A percentile compares a stretch with the other conserved stretches of the same genome.
Evolutionary conservation across 1,284 basidiomycete genomes (phyloP).

Genomic region (Ustilago lituana): DNA sequence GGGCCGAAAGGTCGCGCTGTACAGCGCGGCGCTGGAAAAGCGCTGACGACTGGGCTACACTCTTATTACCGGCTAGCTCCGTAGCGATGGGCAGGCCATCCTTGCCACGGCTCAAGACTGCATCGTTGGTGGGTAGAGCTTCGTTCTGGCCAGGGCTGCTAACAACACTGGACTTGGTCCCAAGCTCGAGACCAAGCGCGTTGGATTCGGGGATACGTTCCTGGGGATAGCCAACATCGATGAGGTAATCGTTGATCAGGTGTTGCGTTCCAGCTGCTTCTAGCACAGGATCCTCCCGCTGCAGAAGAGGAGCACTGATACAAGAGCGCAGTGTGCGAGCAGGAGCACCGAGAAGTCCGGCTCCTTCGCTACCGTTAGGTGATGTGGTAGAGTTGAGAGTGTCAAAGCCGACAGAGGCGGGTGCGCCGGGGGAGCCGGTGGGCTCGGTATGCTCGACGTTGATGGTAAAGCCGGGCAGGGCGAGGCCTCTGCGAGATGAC

Average conservation of each 20-base stretch:
- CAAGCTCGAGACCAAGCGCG: constrained; percentile 31
- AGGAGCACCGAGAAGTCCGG: constrained; percentile 20
- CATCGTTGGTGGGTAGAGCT: background rate
- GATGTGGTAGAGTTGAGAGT: constrained; percentile 14
- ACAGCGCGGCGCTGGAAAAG: constrained; percentile 53
- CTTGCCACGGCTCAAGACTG: constrained; percentile 4
- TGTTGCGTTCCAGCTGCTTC: constrained; percentile 25
- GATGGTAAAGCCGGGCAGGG: constrained; percentile 27
- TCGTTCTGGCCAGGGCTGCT: constrained; percentile 14
- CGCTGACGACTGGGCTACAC: constrained; percentile 33
- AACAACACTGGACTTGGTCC: constrained; percentile 7
- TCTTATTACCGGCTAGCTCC: constrained; percentile 17
- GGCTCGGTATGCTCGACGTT: constrained; percentile 23
- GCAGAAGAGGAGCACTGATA: constrained; percentile 47
- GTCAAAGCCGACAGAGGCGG: constrained; percentile 9
- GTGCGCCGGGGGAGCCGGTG: constrained; percentile 27
- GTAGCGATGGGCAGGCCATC: constrained; percentile 4
- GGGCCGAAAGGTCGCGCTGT: constrained; percentile 44
- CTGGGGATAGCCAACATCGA: constrained; percentile 41
- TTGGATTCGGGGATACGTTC: constrained; percentile 31
- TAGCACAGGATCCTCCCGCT: constrained; percentile 33
- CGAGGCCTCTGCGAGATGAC: constrained; percentile 14
- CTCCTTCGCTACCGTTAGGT: background rate
- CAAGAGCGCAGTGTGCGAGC: constrained; percentile 37
- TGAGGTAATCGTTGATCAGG: constrained; percentile 46